Base-by-base conservation (phyloP, 768 basidiomycete genomes). In the Leccinum arenicola region DNA sequence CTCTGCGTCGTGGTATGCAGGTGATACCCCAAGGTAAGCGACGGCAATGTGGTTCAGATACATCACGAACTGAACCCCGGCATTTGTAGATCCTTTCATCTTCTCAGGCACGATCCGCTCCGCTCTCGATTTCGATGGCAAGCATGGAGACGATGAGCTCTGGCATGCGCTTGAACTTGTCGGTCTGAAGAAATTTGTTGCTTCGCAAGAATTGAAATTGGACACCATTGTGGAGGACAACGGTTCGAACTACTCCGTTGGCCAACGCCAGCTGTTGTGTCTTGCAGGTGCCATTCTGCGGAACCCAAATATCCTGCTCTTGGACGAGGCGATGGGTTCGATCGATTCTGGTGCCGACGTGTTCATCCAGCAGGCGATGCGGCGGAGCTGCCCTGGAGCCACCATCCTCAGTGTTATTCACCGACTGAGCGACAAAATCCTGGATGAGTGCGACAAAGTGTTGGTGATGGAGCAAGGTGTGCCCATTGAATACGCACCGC, bases 331-430 rank as follows among this genome's bases (percentile, higher is more conserved):
- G 35, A 73, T 70, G 1, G 89, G 88, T 12, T 87, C 88, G 31
- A 80, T 98, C 56, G 95, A 97, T 72, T 83, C 94, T 6, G 87
- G 95, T 36, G 78, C 93, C 19, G 85, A 93, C 56, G 92, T 97
- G 31, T 92, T 94, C 15, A 77, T 86, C 52, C 68, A 72, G 27
- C 62, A 71, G 31, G 72, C 68, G 5, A 70, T 71, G 66, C 70
- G 70, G 47, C 60, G 27, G 38, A 72, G 69, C 58, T 72, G 71
- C 55, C 68, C 70, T 14, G 31, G 58, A 15, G 70, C 70, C 3
- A 72, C 71, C 23, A 70, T 73, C 43, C 63, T 72, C 40, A 60
- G 62, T 15, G 69, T 72, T 50, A 71, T 72, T 69, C 71, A 72
- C 62, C 56, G 71, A n/a, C 55, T 73, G 54, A 72, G 29, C 50